These are phyloP conservation scores for Nicotiana noctiflora DNA, from an alignment of 257 asterid genomes.

Conservation along the genomic window DNA sequence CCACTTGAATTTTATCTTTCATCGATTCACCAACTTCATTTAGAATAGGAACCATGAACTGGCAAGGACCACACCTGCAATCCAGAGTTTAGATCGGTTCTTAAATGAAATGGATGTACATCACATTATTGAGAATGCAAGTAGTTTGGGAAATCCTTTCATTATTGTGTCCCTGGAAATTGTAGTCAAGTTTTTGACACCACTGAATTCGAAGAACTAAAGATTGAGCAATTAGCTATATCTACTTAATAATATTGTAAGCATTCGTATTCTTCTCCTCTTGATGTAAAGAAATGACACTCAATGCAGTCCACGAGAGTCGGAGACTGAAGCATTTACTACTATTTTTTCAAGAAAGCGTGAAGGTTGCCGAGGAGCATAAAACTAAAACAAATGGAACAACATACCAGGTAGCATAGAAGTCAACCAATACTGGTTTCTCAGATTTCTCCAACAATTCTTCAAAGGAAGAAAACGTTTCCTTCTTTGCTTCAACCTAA, in stretches of 20 bases:
- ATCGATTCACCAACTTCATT: slow-evolving; percentile 56
- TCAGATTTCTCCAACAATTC: slow-evolving; percentile 70
- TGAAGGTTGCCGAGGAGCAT: background rate
- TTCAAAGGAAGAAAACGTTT: slow-evolving; percentile 67
- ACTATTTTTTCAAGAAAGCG: background rate
- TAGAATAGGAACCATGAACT: slow-evolving; percentile 85
- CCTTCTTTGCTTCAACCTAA: slow-evolving; percentile 88
- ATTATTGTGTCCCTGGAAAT: background rate
- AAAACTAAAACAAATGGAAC: background rate
- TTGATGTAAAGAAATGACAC: background rate
- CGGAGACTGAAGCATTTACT: background rate
- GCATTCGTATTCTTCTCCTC: background rate
- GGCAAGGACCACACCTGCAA: slow-evolving; percentile 99
- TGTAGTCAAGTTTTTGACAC: background rate
- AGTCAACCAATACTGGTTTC: slow-evolving; percentile 86
- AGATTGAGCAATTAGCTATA: background rate
- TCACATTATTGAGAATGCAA: background rate
- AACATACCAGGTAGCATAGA: slow-evolving; percentile 91
- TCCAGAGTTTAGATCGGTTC: slow-evolving; percentile 5
- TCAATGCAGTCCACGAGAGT: background rate
- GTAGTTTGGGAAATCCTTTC: background rate
- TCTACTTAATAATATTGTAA: background rate
- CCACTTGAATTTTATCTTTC: slow-evolving; percentile 73
- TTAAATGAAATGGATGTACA: background rate
- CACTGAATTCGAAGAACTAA: background rate